These are phyloP conservation scores for Phytophthora palmivora DNA, from an alignment of 352 stramenopile genomes.

Conservation along the genomic window DNA sequence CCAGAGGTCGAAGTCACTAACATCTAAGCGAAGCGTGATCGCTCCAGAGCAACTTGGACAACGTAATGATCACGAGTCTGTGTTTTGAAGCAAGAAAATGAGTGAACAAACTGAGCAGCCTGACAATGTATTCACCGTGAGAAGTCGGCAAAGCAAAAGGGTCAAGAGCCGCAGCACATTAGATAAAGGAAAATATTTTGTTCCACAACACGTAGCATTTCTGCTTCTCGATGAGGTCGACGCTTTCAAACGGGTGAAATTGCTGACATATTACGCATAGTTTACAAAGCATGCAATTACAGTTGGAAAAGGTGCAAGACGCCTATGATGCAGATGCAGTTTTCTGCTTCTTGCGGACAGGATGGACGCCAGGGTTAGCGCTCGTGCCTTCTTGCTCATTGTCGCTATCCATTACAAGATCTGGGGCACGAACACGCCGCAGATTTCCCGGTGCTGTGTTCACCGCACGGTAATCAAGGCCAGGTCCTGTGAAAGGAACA, in stretches of 20 bases:
- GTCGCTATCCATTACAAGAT: slow-evolving; percentile 43
- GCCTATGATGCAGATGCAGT: slow-evolving; percentile 28
- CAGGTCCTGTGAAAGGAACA: slow-evolving; percentile 68
- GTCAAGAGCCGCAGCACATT: slow-evolving; percentile 34
- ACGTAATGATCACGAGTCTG: slow-evolving; percentile 17
- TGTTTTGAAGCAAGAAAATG: slow-evolving; percentile 39
- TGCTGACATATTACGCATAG: slow-evolving; percentile 36
- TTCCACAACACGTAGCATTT: slow-evolving; percentile 14
- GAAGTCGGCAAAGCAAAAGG: slow-evolving; percentile 31
- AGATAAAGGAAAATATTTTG: slow-evolving; percentile 43
- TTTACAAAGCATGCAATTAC: slow-evolving; percentile 31
- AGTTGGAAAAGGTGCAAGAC: slow-evolving; percentile 10
- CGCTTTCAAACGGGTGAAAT: slow-evolving; percentile 1
- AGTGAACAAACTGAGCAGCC: slow-evolving; percentile 32
- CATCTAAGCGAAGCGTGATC: slow-evolving; percentile 36
- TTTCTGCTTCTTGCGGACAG: slow-evolving; percentile 40
- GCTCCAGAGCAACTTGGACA: slow-evolving; percentile 15
- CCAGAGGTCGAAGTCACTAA: slow-evolving; percentile 53
- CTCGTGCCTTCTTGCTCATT: slow-evolving; percentile 33
- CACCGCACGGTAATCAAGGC: slow-evolving; percentile 79
- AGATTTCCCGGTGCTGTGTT: slow-evolving; percentile 45
- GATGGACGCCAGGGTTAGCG: slow-evolving; percentile 12
- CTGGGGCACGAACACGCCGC: slow-evolving; percentile 17
- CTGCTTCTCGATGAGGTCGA: too few relatives aligned
- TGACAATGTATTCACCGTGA: slow-evolving; percentile 36